Conservation (phyloP, 176 grass and related monocot species). For the Rhynchospora pubera region DNA sequence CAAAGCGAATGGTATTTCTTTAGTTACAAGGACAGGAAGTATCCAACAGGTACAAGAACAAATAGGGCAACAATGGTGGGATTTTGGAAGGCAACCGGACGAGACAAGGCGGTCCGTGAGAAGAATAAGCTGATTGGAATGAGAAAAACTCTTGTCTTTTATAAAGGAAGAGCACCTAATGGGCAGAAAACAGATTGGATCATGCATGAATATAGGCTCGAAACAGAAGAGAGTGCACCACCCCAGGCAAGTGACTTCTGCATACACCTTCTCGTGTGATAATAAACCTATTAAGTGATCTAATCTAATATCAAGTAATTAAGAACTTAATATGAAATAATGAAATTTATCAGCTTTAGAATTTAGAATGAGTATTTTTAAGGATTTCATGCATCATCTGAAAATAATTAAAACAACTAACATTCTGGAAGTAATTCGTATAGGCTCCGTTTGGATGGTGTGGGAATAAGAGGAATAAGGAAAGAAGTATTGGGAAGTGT, state of each 20-base stretch:
- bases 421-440: not conserved
- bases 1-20: constrained; percentile 99
- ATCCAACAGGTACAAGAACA: constrained; percentile 89
- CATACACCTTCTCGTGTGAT: not conserved
- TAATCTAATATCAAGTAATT: not conserved
- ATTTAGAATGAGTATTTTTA: not conserved
- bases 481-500: no score
- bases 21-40: constrained; percentile 97
- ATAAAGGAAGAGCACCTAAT: constrained; percentile 92
- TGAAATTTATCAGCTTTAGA: not conserved
- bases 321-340: not conserved
- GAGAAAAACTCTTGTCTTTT: constrained; percentile 99
- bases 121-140: constrained; percentile 86
- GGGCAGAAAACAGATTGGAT: constrained; percentile 94
- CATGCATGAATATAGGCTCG: constrained; percentile 96
- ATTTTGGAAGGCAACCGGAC: constrained; percentile 97
- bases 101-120: constrained; percentile 79
- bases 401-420: not conserved
- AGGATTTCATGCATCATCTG: not conserved
- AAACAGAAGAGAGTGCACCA: constrained; percentile 79
- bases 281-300: not conserved
- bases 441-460: no score
- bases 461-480: no score
- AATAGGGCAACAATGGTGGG: constrained; percentile 92
- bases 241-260: constrained; percentile 48